Conservation (phyloP, 306 rosid species). For the Trifolium fragiferum region DNA sequence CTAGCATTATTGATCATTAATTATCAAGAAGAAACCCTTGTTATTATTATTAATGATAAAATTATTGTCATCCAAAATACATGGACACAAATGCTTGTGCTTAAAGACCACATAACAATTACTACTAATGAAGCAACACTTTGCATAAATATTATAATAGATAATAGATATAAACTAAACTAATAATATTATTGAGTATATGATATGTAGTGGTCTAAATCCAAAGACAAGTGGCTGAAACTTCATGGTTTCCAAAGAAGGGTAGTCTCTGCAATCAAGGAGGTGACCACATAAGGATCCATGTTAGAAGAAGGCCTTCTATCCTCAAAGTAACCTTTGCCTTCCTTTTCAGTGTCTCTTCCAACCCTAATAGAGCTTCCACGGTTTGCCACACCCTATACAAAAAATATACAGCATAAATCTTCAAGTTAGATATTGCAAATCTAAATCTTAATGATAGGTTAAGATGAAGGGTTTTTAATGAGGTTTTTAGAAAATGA, state of each 20-base stretch:
- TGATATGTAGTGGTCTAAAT: neutral
- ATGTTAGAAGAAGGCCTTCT: constrained; percentile 83
- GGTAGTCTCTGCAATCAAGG: constrained; percentile 76
- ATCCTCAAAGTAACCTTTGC: constrained; percentile 76
- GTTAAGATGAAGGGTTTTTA: too few relatives aligned
- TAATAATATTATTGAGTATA: neutral
- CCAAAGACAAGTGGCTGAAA: neutral
- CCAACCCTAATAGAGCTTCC: constrained; percentile 74
- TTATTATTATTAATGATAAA: constrained; percentile 19
- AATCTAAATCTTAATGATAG: neutral
- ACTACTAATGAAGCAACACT: constrained; percentile 23
- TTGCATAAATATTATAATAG: neutral
- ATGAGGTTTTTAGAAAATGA: too few relatives aligned
- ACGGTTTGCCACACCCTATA: constrained; percentile 71
- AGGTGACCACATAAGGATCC: constrained; percentile 81
- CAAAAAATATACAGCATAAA: neutral
- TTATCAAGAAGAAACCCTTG: neutral
- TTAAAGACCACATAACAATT: constrained; percentile 17
- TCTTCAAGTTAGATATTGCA: neutral
- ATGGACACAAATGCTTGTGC: constrained; percentile 9
- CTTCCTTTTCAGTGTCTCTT: constrained; percentile 67
- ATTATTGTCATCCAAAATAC: constrained; percentile 32
- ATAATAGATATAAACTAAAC: constrained; percentile 4
- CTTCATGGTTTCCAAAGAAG: constrained; percentile 63
- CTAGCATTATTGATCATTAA: neutral